Percentiles rank a stretch among this genome's conserved stretches.
These are phyloP conservation scores for Simmondsia chinensis DNA, from an alignment of 148 eudicot species.

Conservation along the genomic window DNA sequence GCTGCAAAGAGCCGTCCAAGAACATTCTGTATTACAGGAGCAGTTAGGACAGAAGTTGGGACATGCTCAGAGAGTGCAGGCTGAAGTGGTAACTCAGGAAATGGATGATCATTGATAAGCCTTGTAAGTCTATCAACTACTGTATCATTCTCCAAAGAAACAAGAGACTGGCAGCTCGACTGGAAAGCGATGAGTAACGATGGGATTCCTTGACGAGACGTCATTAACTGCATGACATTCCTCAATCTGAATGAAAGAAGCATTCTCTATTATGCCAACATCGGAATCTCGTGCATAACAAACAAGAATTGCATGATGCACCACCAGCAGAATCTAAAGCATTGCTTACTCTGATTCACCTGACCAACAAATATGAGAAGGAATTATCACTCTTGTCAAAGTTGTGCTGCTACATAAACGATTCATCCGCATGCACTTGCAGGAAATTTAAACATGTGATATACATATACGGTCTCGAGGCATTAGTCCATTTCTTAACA, in stretches of 20 bases:
- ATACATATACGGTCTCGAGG: no score
- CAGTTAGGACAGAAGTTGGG: slow-evolving; percentile 32
- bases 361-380: no score
- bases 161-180: slow-evolving; percentile 16
- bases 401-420: no score
- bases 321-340: no score
- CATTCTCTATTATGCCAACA: slow-evolving; percentile 10
- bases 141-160: slow-evolving; percentile 12
- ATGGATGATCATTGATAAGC: slow-evolving; percentile 71
- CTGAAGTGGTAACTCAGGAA: slow-evolving; percentile 51
- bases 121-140: slow-evolving; percentile 41
- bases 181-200: slow-evolving; percentile 11
- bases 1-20: slow-evolving; percentile 67
- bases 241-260: slow-evolving; percentile 14
- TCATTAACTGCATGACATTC: slow-evolving; percentile 14
- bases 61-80: slow-evolving; percentile 40
- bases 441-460: no score
- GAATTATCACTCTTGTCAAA: no score
- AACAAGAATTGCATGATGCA: no score
- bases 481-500: no score
- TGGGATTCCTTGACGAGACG: slow-evolving; percentile 11
- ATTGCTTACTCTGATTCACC: no score
- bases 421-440: no score
- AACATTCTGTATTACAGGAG: slow-evolving; percentile 50
- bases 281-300: no score